Evolutionary conservation across 768 basidiomycete species (phyloP).

Genomic region (Suillus luteus): DNA sequence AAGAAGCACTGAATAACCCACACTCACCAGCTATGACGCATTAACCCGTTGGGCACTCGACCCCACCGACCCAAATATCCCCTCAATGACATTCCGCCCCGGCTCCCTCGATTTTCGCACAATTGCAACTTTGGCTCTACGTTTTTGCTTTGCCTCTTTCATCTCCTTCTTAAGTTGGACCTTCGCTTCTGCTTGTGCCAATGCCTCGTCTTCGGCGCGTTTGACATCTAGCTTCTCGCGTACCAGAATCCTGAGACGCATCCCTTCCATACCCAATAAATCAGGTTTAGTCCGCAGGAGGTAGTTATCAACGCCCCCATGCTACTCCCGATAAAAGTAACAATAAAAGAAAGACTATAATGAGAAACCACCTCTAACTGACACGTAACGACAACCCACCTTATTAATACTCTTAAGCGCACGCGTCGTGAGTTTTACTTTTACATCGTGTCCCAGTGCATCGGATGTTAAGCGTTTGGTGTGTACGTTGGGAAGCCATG

Average conservation of each 20-base stretch:
- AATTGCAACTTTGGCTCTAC: neutral
- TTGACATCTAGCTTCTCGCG: slow-evolving; percentile 32
- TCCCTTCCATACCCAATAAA: slow-evolving; percentile 41
- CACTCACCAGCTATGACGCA: slow-evolving; percentile 4
- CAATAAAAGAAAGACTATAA: neutral
- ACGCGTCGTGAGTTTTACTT: slow-evolving; percentile 72
- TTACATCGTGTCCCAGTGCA: slow-evolving; percentile 54
- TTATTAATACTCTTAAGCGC: slow-evolving; percentile 85
- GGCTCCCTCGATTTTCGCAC: neutral
- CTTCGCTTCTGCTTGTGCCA: slow-evolving; percentile 7
- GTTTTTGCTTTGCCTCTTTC: slow-evolving; percentile 7
- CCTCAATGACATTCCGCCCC: neutral
- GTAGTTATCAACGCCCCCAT: slow-evolving; percentile 75
- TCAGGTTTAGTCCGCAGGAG: slow-evolving; percentile 48
- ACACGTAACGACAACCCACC: slow-evolving; percentile 38
- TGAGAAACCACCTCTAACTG: neutral
- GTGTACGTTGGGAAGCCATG: slow-evolving; percentile 90
- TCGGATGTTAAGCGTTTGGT: slow-evolving; percentile 73
- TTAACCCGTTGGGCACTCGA: neutral
- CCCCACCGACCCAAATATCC: slow-evolving; percentile 8
- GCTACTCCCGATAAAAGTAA: slow-evolving; percentile 34
- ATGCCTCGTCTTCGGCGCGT: slow-evolving; percentile 14
- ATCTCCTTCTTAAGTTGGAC: slow-evolving; percentile 9
- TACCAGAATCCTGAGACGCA: slow-evolving; percentile 47
- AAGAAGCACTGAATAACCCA: neutral